Evolutionary conservation across 2,329 filamentous ascomycete genomes (phyloP).

Genomic region (Pseudogymnoascus sp.): DNA sequence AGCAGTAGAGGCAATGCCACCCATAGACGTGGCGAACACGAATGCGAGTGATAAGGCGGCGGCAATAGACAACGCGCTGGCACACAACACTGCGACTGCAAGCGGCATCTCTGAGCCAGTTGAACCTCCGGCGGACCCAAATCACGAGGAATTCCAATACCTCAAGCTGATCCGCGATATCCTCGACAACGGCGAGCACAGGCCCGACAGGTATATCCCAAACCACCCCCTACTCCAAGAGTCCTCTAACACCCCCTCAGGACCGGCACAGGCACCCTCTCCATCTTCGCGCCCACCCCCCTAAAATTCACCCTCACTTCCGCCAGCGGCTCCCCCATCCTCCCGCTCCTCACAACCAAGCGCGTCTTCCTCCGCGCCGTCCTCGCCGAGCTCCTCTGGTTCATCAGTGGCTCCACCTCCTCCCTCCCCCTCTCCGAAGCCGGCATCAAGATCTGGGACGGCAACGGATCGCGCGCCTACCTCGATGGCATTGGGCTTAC

Average conservation of each 20-base stretch:
- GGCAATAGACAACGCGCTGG: constrained; percentile 1
- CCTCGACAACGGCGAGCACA: constrained; percentile 72
- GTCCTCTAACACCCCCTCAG: constrained; percentile 34
- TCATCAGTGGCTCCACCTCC: constrained; percentile 76
- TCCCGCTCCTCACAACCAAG: constrained; percentile 94
- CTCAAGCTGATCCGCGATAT: constrained; percentile 83
- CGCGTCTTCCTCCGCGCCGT: constrained; percentile 90
- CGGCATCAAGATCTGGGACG: constrained; percentile 96
- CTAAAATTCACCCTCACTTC: constrained; percentile 78
- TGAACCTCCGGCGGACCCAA: neutral
- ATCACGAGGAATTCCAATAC: constrained; percentile 89
- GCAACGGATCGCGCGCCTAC: constrained; percentile 84
- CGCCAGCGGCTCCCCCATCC: constrained; percentile 49
- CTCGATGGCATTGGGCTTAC: constrained; percentile 77
- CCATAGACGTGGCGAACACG: neutral
- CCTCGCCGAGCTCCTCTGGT: constrained; percentile 91
- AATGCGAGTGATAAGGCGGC: neutral
- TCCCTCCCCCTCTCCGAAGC: constrained; percentile 66
- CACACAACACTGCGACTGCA: neutral
- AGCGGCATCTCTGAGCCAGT: neutral
- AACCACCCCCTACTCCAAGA: neutral
- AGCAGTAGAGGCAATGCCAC: constrained; percentile 1
- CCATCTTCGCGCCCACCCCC: constrained; percentile 78
- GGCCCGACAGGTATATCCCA: constrained; percentile 66
- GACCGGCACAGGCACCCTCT: constrained; percentile 87